Base-by-base conservation (phyloP, 2,329 filamentous ascomycete genomes). In the Colletotrichum gigasporum region DNA sequence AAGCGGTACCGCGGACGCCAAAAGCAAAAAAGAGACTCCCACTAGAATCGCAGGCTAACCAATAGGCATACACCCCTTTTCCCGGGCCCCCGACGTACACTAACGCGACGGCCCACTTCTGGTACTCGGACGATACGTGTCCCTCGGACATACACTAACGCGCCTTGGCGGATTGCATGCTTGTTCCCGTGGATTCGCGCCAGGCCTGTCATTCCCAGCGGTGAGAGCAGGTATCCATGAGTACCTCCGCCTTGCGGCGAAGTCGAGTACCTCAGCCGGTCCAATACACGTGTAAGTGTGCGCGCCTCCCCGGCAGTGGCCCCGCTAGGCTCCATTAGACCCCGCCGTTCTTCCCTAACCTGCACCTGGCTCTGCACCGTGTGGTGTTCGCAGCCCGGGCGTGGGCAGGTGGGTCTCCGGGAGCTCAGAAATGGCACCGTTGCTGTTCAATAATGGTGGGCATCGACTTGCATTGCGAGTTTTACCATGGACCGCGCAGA, bases 41-140 rank as follows among this genome's bases (percentile, higher is more conserved):
- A 48, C 58, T 28, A 12, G 42, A 14, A n/a, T n/a, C 30, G 10
- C 26, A 18, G 24, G 8, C 2, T 6, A 24, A 14, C 60, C 60
- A 63, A 59, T 63, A 37, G 60, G 60, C 45, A 63, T 28, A 16
- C 30, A 34, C 30, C 45, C 60, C 60, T 28, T 39, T 35, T 59
- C 37, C 60, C 60, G 54, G 45, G 16, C 35, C 8, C 35, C 35
- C 30, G 30, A 28, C 45, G 24, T 55, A 61, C 39, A 24, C 11
- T 12, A 32, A 14, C n/a, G 28, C 14, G 14, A 16, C 26, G 53
- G 9, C 32, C 22, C 30, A n/a, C 22, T 4, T 28, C 41, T n/a
- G 59, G 37, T 58, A 63, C 59, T 61, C 32, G 24, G 34, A n/a
- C 10, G 14, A 56, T 61, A 61, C 58, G 51, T 61, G 42, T 55